Base-by-base conservation (phyloP, 2,329 filamentous ascomycete genomes). In the Bipolaris victoriae region DNA sequence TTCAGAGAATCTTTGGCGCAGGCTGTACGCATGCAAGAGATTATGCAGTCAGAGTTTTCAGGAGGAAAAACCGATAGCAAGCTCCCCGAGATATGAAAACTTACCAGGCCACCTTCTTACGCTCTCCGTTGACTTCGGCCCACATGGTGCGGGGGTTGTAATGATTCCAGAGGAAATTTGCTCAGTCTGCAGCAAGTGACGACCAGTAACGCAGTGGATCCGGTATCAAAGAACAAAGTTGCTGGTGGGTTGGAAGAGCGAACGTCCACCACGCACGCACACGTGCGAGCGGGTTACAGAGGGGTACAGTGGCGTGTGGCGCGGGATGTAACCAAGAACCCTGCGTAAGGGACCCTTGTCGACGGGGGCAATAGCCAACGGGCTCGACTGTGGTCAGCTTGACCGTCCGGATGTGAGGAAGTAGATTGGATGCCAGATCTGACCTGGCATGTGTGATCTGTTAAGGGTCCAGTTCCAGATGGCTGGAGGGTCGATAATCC, bases 101-200 rank as follows among this genome's bases (percentile, higher is more conserved):
- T 69, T 83, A 90, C 88, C 88, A 90, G 72, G 88, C 88, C 83
- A 90, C 88, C 80, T 90, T 90, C 75, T 86, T 89, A 78, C 89
- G 89, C 75, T 86, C 81, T 61, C 88, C 88, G 69, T 90, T 85
- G 65, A 90, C 87, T 47, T 73, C 69, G 53, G 76, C 70, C 72
- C 88, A 81, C 88, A 90, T 90, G 58, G 57, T 68, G 65, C 62
- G 58, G 54, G 72, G 80, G 1, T 16, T 43, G 64, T 62, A 53
- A 48, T 47, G 63, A 49, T 61, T 52, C 59, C 57, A 39, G 58
- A 52, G 61, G 49, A 68, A 73, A 72, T 60, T 57, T 75, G 72
- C 71, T 74, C 73, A 72, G 46, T 61, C 45, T 43, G 60, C 59
- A 55, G 55, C 55, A 55, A 52, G 24, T 45, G 49, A 59, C 55